A percentile compares a stretch with the other conserved stretches of the same genome.
Conservation (phyloP, 345 rosid genomes). For the rapeseed (Brassica napus) region Da-Ae NC_063441.1:863001-863500, state of each 20-base stretch:
- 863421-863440: slow-evolving; percentile 1
- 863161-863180: slow-evolving; percentile 56
- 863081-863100: slow-evolving; percentile 27
- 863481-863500: slow-evolving; percentile 56
- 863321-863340: slow-evolving; percentile 75
- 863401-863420: slow-evolving; percentile 60
- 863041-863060: neutral
- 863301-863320: slow-evolving; percentile 76
- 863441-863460: slow-evolving; percentile 14
- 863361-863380: slow-evolving; percentile 74
- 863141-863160: slow-evolving; percentile 58
- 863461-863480: slow-evolving; percentile 39
- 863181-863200: slow-evolving; percentile 87
- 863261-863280: slow-evolving; percentile 46
- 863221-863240: slow-evolving; percentile 70
- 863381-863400: slow-evolving; percentile 83
- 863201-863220: slow-evolving; percentile 99
- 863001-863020: slow-evolving; percentile 19
- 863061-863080: neutral
- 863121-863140: slow-evolving; percentile 39
- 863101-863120: slow-evolving; percentile 33
- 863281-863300: slow-evolving; percentile 71
- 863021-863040: slow-evolving; percentile 33
- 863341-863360: slow-evolving; percentile 77
- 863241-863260: slow-evolving; percentile 30